Base-by-base conservation (phyloP, 768 basidiomycete species). In the Hirschioporus abietinus region DNA sequence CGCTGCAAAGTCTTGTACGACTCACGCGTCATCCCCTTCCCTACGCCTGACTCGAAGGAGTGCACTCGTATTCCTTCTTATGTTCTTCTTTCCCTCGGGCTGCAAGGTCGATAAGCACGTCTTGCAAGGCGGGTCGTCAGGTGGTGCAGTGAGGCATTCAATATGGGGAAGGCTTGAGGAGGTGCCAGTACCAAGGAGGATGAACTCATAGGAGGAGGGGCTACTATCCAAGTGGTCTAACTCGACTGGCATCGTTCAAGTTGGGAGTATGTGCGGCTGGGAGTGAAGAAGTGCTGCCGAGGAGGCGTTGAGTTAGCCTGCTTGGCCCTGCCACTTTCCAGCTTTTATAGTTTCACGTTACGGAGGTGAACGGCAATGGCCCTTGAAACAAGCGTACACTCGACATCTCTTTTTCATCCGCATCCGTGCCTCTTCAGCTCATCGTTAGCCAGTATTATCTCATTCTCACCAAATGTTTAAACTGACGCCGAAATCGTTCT, bases 111-210 rank as follows among this genome's bases (percentile, higher is more conserved):
- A 88, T 61, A 88, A 76, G 71, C 92, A 92, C 0, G 90, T 88
- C 67, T 76, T 78, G 73, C 91, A 92, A 35, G 80, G 79, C 35
- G 76, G 76, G 12, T 72, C 78, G 10, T 78, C 79, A 17, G 86
- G 81, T 10, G 86, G 84, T 42, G 84, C 83, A 0, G 95, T 96
- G 67, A 97, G 78, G 76, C 95, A 97, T 8, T 77, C 73, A 24
- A 81, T 75, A 57, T 77, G 79, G 18, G 92, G 93, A 17, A 95
- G 68, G 68, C 87, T 86, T 30, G 86, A 86, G 9, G 92, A 93
- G 30, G 89, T 90, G 63, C 92, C 93, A 42, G 92, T 95, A 64
- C 93, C 93, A 34, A 93, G 84, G 74, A 94, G 91, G 66, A 95
- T 87, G 70, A 93, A 77, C 74, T 94, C 91, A 65, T 82, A 76